Evolutionary conservation across 305 asterid species (phyloP), one percentile per base, ranked within the genome.

Genomic region (Fraxinus dipetala): DNA sequence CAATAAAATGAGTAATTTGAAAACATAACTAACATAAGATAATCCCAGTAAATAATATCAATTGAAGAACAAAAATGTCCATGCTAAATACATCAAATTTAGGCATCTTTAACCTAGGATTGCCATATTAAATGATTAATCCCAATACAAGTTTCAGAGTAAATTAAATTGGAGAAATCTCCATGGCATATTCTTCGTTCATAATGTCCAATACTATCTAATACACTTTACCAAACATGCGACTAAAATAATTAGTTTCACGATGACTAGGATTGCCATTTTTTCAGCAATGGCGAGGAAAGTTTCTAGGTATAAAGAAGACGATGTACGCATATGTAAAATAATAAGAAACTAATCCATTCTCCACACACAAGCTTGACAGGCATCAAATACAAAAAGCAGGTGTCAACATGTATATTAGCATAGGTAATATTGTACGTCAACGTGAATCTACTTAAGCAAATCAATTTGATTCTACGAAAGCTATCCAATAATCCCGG

Each of bases 251-350:
- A 20, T 9, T 1, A 63, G 72, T 24, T 63, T 24, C 34, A 63
- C 2, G 4, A 63, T 63, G 72, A 24, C 72, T 20, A 63, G 11
- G 28, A 56, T 18, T 24, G 28, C 31, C 72, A 51, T 51, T 63
- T 63, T 63, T 56, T 56, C 28, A 18, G 28, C 28, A 63, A 63
- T 24, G 34, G 34, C 0, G 72, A 56, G 67, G 67, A 56, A 76
- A 40, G 81, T 70, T 51, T 51, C 61, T 16, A 24, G 89, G 84
- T 24, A 80, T 83, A 74, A 86, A 80, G 67, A 56, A 78, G 85
- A 83, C 7, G 79, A 13, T 67, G 20, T 11, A 13, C 2, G 9
- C 35, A 63, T 28, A 28, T 7, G 9, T 67, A 67, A 38, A 28
- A 67, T 24, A 20, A 67, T 28, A 26, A 14, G 74, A 67, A 67